phyloP scores from a whole-genome alignment of 305 asterid species.

The Fraxinus paxiana region DNA sequence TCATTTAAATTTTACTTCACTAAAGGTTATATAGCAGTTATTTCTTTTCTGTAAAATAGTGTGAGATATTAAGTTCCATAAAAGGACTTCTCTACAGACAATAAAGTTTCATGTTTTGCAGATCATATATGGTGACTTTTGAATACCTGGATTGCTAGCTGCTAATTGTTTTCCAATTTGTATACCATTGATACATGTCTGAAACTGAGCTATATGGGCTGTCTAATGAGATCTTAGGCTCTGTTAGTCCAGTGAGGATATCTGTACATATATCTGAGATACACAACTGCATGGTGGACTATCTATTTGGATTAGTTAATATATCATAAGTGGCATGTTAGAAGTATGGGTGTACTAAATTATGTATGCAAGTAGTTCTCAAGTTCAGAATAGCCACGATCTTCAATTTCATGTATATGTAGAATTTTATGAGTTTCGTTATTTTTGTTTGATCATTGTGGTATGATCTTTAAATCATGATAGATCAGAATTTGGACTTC shows the following conservation, averaged over 20 bases:
- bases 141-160: neutral
- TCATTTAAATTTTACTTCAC: neutral
- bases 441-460: neutral
- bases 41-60: neutral
- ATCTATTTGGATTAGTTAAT: neutral
- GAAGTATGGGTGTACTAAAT: neutral
- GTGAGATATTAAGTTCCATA: neutral
- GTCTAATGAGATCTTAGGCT: neutral
- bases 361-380: neutral
- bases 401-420: neutral
- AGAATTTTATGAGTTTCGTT: neutral
- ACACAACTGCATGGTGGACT: neutral
- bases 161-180: neutral
- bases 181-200: neutral
- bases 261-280: neutral
- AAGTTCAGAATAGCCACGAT: neutral
- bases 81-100: neutral
- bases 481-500: neutral
- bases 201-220: neutral
- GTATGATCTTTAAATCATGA: slow-evolving; percentile 5
- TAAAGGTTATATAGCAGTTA: neutral
- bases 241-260: neutral
- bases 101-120: neutral
- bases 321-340: neutral
- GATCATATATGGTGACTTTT: slow-evolving; percentile 2